Evolutionary conservation across 1,139 yeast species (phyloP).

Genomic region (Suhomyces maxii): DNA sequence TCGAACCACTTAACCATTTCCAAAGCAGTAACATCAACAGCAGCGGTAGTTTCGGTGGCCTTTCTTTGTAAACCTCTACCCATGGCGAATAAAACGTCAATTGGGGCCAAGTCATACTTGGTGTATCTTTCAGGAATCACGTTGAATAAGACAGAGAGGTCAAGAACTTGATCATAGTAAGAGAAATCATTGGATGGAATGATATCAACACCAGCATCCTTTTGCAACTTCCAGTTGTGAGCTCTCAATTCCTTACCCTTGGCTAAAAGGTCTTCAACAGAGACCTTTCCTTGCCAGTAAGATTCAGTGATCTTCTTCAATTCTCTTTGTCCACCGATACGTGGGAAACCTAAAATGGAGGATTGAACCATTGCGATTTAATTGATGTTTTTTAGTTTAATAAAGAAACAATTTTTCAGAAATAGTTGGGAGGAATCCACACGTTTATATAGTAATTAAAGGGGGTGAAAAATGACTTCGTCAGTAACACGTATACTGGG

Average conservation of each 20-base stretch:
- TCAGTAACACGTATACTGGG: slow-evolving; percentile 6
- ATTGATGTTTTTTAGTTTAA: slow-evolving; percentile 4
- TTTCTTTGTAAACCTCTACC: slow-evolving; percentile 99
- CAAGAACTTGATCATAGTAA: slow-evolving; percentile 95
- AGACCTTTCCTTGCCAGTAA: slow-evolving; percentile 95
- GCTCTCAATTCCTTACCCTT: slow-evolving; percentile 96
- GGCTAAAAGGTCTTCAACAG: slow-evolving; percentile 82
- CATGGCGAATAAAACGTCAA: slow-evolving; percentile 97
- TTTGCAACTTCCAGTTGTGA: slow-evolving; percentile 96
- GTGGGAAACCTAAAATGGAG: slow-evolving; percentile 98
- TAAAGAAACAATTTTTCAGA: background rate
- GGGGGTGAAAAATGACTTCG: slow-evolving; percentile 8
- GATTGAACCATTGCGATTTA: slow-evolving; percentile 81
- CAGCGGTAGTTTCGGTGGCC: slow-evolving; percentile 82
- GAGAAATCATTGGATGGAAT: slow-evolving; percentile 98
- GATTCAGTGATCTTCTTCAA: slow-evolving; percentile 97
- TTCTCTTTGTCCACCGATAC: slow-evolving; percentile 99
- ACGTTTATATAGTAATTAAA: slow-evolving; percentile 10
- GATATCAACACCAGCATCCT: slow-evolving; percentile 95
- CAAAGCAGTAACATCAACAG: slow-evolving; percentile 97
- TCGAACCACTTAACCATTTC: slow-evolving; percentile 99
- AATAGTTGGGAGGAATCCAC: slow-evolving; percentile 2
- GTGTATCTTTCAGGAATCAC: slow-evolving; percentile 96
- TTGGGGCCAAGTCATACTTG: slow-evolving; percentile 83
- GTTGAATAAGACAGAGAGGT: slow-evolving; percentile 87